phyloP scores from a whole-genome alignment of 495 filamentous ascomycete genomes.

The Glutinoglossum americanum region DNA sequence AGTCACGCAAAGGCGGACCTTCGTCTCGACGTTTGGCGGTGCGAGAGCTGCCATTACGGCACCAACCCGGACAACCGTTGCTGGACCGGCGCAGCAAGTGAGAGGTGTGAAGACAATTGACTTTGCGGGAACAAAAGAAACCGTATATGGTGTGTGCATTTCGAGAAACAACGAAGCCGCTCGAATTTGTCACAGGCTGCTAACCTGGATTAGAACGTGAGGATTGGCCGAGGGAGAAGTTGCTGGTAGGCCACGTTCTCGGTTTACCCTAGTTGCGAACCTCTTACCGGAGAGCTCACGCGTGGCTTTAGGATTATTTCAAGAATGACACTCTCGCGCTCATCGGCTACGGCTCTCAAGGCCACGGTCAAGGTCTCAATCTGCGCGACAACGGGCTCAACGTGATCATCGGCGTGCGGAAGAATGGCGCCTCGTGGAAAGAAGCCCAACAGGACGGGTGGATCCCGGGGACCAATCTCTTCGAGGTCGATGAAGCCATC shows the following conservation, averaged over 20 bases:
- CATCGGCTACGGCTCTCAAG: conserved; percentile 97
- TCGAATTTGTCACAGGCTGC: neutral
- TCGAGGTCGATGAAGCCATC: conserved; percentile 92
- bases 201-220: conserved; percentile 54
- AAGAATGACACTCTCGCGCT: conserved; percentile 98
- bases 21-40: conserved; percentile 43
- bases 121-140: conserved; percentile 84
- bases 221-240: conserved; percentile 96
- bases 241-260: conserved; percentile 36
- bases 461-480: conserved; percentile 94
- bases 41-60: conserved; percentile 20
- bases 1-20: conserved; percentile 43
- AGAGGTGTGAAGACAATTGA: conserved; percentile 75
- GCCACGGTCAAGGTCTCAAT: conserved; percentile 97
- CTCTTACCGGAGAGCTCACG: conserved; percentile 6
- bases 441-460: conserved; percentile 93
- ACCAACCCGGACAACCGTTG: conserved; percentile 28
- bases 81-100: conserved; percentile 35
- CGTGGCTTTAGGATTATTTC: conserved; percentile 69
- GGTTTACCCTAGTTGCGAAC: neutral
- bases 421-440: conserved; percentile 95
- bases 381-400: conserved; percentile 97
- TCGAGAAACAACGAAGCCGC: too few species aligned
- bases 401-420: conserved; percentile 94
- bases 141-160: conserved; percentile 53